Evolutionary conservation across 2,329 filamentous ascomycete genomes (phyloP).

Genomic region (Colletotrichum sojae): DNA sequence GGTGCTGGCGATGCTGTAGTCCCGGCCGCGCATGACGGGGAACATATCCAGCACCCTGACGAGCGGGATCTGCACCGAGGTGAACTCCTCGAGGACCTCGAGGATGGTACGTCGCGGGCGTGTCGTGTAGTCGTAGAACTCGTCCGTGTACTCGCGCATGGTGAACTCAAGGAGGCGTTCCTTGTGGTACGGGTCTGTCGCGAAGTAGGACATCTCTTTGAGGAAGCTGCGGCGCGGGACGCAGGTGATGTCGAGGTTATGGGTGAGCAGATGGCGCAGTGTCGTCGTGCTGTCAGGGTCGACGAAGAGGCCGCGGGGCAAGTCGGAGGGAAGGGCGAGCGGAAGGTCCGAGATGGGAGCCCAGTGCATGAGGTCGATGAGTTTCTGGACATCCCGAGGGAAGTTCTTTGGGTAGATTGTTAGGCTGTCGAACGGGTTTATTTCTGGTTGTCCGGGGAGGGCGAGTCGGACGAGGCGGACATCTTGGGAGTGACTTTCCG

Average conservation of each 20-base stretch:
- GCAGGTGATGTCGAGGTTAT: slow-evolving; percentile 90
- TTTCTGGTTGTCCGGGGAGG: slow-evolving; percentile 46
- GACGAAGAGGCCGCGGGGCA: slow-evolving; percentile 53
- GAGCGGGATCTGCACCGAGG: slow-evolving; percentile 85
- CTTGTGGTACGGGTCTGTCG: slow-evolving; percentile 78
- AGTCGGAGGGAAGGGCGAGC: slow-evolving; percentile 54
- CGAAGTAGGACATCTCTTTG: slow-evolving; percentile 81
- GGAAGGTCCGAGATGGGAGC: slow-evolving; percentile 76
- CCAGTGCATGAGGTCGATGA: slow-evolving; percentile 88
- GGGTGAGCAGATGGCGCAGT: slow-evolving; percentile 81
- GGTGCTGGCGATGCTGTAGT: slow-evolving; percentile 92
- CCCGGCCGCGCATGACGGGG: slow-evolving; percentile 86
- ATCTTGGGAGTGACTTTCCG: slow-evolving; percentile 89
- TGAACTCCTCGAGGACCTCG: slow-evolving; percentile 93
- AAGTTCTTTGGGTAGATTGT: slow-evolving; percentile 92
- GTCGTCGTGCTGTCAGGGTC: slow-evolving; percentile 63
- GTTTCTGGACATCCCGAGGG: slow-evolving; percentile 80
- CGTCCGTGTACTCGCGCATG: slow-evolving; percentile 84
- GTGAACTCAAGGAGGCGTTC: slow-evolving; percentile 89
- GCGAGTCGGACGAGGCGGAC: slow-evolving; percentile 75
- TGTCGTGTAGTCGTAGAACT: slow-evolving; percentile 96
- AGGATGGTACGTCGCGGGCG: slow-evolving; percentile 91
- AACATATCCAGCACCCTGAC: slow-evolving; percentile 80
- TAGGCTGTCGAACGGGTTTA: slow-evolving; percentile 82
- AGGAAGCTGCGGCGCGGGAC: slow-evolving; percentile 93